Evolutionary conservation across 768 basidiomycete species (phyloP).

Genomic region (Boletus tylopilopsis): DNA sequence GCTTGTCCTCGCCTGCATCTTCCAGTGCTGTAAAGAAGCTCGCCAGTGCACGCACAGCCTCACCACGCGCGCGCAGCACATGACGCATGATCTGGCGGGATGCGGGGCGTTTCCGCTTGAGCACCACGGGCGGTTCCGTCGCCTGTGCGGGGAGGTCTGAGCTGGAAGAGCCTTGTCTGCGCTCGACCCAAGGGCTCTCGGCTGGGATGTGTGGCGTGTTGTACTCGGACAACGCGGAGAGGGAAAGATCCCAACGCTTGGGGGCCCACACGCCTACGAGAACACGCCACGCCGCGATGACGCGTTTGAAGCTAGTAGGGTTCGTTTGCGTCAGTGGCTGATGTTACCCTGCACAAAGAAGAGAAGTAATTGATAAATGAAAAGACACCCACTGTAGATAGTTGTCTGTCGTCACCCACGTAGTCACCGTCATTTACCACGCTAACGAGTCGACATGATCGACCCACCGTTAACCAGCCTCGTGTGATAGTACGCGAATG

Average conservation of each 20-base stretch:
- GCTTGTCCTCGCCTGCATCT: constrained; percentile 42
- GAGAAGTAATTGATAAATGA: neutral
- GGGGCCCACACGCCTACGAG: constrained; percentile 94
- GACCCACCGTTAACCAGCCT: constrained; percentile 77
- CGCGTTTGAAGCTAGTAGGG: constrained; percentile 67
- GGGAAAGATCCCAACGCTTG: constrained; percentile 73
- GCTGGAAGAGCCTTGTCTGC: constrained; percentile 36
- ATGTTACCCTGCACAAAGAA: constrained; percentile 10
- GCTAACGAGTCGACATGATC: constrained; percentile 21
- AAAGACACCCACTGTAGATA: constrained; percentile 66
- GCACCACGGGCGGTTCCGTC: constrained; percentile 36
- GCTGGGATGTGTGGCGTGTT: constrained; percentile 63
- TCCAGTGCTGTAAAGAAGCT: constrained; percentile 67
- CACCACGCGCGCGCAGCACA: constrained; percentile 80
- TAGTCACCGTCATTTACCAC: constrained; percentile 20
- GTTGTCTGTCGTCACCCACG: constrained; percentile 43
- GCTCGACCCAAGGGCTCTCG: constrained; percentile 69
- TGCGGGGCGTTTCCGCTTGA: constrained; percentile 50
- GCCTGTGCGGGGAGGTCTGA: constrained; percentile 20
- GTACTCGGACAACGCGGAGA: constrained; percentile 70
- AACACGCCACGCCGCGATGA: constrained; percentile 94
- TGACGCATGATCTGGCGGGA: constrained; percentile 85
- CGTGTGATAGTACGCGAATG: constrained; percentile 83
- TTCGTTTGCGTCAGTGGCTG: constrained; percentile 18
- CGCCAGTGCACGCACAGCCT: constrained; percentile 75